These are phyloP conservation scores for Lactarius indigo DNA, from an alignment of 768 basidiomycete genomes.

Conservation along the genomic window DNA sequence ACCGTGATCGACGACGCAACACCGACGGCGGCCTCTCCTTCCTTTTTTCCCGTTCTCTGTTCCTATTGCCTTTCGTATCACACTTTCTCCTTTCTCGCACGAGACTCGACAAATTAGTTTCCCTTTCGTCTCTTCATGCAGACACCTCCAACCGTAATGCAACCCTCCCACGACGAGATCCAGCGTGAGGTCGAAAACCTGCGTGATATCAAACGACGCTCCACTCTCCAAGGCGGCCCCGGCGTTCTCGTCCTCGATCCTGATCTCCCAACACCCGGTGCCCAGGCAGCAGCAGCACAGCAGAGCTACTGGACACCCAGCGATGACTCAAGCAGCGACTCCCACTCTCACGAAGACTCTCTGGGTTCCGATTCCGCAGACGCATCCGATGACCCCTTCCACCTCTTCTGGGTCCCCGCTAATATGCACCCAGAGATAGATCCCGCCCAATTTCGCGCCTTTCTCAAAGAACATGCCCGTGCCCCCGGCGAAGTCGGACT, in stretches of 20 bases:
- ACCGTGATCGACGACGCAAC: conserved; percentile 13
- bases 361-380: conserved; percentile 37
- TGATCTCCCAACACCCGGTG: conserved; percentile 77
- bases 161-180: conserved; percentile 82
- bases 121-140: not conserved
- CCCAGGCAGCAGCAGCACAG: conserved; percentile 44
- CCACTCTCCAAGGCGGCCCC: conserved; percentile 67
- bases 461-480: conserved; percentile 90
- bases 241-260: conserved; percentile 86
- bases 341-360: conserved; percentile 42
- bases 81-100: not conserved
- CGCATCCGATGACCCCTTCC: conserved; percentile 70
- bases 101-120: not conserved
- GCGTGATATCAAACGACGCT: conserved; percentile 79
- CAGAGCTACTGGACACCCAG: conserved; percentile 32
- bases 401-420: conserved; percentile 98
- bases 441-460: conserved; percentile 91
- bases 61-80: not conserved
- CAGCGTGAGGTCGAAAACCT: conserved; percentile 84
- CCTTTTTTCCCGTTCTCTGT: not conserved
- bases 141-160: conserved; percentile 37
- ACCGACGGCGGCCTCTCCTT: not conserved
- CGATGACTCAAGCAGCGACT: conserved; percentile 42
- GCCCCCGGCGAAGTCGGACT: conserved; percentile 43
- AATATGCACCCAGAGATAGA: conserved; percentile 96